These are phyloP conservation scores for Clavispora fructus DNA, from an alignment of 805 yeast species.

Conservation along the genomic window DNA sequence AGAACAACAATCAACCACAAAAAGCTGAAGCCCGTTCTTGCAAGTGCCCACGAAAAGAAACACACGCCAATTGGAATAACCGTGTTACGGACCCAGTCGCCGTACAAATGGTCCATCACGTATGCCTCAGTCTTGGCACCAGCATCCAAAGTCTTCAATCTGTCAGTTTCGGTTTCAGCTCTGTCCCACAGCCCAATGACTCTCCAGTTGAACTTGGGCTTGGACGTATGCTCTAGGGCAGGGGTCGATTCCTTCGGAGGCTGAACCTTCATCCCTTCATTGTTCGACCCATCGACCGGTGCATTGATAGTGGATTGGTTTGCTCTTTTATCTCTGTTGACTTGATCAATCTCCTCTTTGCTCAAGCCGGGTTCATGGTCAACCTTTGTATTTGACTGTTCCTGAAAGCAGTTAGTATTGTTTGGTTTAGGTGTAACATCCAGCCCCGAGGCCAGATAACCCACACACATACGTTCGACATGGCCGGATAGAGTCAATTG, in stretches of 20 bases:
- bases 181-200: conserved; percentile 36
- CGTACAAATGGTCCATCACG: conserved; percentile 61
- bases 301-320: conserved; percentile 7
- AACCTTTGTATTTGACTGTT: neutral
- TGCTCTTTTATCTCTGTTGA: conserved; percentile 10
- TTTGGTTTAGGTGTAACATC: neutral
- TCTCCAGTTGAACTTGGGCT: conserved; percentile 36
- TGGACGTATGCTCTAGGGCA: neutral
- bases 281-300: conserved; percentile 10
- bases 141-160: conserved; percentile 19
- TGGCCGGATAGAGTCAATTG: neutral
- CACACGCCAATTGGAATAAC: conserved; percentile 63
- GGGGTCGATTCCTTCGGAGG: neutral
- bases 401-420: neutral
- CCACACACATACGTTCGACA: neutral
- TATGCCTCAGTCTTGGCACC: conserved; percentile 47
- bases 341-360: conserved; percentile 13
- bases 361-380: conserved; percentile 10
- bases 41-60: conserved; percentile 64
- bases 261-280: neutral
- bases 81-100: conserved; percentile 70
- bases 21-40: conserved; percentile 59
- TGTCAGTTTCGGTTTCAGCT: conserved; percentile 17
- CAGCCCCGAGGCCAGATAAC: neutral
- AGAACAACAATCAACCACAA: conserved; percentile 58